Base-by-base conservation (phyloP, 2,329 filamentous ascomycete species). In the Hypoxylon sp. region DNA sequence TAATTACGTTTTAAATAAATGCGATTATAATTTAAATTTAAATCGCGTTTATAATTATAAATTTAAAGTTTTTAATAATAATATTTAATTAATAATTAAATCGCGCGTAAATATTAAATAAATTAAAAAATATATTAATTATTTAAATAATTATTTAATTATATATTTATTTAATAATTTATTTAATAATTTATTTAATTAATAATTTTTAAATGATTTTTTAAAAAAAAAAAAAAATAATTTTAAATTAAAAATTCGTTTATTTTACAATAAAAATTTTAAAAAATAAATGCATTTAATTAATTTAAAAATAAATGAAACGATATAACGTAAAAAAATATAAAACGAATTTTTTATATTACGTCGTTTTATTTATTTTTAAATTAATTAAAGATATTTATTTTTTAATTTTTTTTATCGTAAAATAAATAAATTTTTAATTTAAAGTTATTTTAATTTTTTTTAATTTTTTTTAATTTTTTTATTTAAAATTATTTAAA, bases 131-230 rank as follows among this genome's bases (percentile, higher is more conserved):
- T 5, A 23, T 21, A 23, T 20, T 36, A 17, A 12, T 20, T 11
- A 36, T 36, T 23, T 23, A 12, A 20, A 23, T 36, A 20, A n/a
- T 21, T 23, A 25, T 23, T 23, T 5, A 21, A 25, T 7, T 15
- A 12, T 37, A 37, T 37, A 37, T 36, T 36, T 12, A 34, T 34
- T 8, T 34, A 16, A 16, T 17, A 34, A 34, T 16, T 17, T 7
- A 12, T 5, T 16, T 16, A 34, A 34, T 34, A 34, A 34, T n/a
- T n/a, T n/a, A n/a, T n/a, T n/a, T n/a, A n/a, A n/a, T n/a, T 15
- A 12, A 34, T 34, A 12, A 34, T 34, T 16, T 34, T 34, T 34
- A 15, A 12, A 12, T 16, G 15, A 34, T 34, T 15, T 16, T 34
- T 12, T 15, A 34, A 16, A 34, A 34, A 16, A 16, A 15, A 16